Evolutionary conservation across 352 stramenopile genomes (phyloP).

Genomic region (Aphanomyces astaci): DNA sequence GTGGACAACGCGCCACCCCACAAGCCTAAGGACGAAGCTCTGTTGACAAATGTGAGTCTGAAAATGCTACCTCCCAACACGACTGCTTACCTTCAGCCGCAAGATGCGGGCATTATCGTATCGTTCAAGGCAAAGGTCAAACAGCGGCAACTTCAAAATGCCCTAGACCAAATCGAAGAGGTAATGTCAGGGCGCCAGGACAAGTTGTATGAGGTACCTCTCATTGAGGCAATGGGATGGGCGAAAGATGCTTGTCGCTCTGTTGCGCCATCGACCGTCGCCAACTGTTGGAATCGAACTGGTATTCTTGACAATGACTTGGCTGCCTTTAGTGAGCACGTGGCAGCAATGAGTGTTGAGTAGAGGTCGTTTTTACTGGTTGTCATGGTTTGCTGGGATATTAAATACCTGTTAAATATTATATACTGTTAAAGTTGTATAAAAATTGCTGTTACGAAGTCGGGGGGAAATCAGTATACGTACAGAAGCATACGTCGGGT

Average conservation of each 20-base stretch:
- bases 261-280: background rate
- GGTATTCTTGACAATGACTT: background rate
- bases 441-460: too few species aligned
- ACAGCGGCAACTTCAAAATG: constrained; percentile 1
- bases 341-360: too few species aligned
- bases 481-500: too few species aligned
- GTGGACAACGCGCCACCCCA: constrained; percentile 8
- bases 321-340: too few species aligned
- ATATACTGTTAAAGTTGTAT: too few species aligned
- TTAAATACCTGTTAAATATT: too few species aligned
- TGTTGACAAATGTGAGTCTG: background rate
- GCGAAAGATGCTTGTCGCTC: background rate
- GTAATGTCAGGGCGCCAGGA: constrained; percentile 1
- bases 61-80: background rate
- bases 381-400: too few species aligned
- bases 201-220: background rate
- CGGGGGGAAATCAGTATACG: too few species aligned
- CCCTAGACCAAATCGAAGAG: background rate
- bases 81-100: constrained; percentile 6
- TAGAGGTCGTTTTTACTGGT: too few species aligned
- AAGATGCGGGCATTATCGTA: constrained; percentile 12
- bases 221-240: constrained; percentile 1
- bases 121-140: constrained; percentile 1
- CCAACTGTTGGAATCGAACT: background rate
- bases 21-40: too few species aligned